Conservation (phyloP, 1,139 yeast species). For the Saccharomycopsis crataegensis region DNA sequence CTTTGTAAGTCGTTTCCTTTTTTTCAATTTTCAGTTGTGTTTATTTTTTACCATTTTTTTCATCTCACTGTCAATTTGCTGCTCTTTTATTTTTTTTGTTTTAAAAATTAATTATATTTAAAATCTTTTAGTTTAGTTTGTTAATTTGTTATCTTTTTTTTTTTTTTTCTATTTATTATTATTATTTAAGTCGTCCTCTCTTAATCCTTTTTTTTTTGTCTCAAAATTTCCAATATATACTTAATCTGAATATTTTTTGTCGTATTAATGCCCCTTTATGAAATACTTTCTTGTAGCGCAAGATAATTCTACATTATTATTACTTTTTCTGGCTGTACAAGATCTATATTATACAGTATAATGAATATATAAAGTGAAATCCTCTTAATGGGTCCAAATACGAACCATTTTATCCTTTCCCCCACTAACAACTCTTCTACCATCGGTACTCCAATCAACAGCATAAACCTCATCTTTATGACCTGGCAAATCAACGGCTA, state of each 20-base stretch:
- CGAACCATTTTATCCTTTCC: conserved; percentile 94
- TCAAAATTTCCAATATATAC: background rate
- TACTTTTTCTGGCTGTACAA: background rate
- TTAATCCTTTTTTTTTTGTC: background rate
- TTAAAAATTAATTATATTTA: background rate
- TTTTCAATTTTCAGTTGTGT: background rate
- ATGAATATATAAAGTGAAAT: background rate
- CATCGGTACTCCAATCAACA: conserved; percentile 98
- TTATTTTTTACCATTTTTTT: background rate
- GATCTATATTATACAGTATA: background rate
- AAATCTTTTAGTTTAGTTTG: background rate
- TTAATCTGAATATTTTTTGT: background rate
- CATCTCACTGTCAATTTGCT: background rate
- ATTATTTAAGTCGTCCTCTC: background rate
- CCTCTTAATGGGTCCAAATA: conserved; percentile 69
- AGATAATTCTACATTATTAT: too few relatives aligned
- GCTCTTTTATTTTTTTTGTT: background rate
- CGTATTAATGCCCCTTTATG: background rate
- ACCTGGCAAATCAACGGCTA: conserved; percentile 88
- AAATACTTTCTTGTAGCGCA: background rate
- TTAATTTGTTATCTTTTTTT: background rate
- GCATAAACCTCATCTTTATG: conserved; percentile 94
- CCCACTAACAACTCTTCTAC: conserved; percentile 87
- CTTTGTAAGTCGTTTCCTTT: background rate
- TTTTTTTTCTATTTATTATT: background rate